A percentile compares a stretch with the other conserved stretches of the same genome.
These are phyloP conservation scores for Cercospora berteroae DNA, from an alignment of 2,329 filamentous ascomycete species.

Conservation along the genomic window DNA sequence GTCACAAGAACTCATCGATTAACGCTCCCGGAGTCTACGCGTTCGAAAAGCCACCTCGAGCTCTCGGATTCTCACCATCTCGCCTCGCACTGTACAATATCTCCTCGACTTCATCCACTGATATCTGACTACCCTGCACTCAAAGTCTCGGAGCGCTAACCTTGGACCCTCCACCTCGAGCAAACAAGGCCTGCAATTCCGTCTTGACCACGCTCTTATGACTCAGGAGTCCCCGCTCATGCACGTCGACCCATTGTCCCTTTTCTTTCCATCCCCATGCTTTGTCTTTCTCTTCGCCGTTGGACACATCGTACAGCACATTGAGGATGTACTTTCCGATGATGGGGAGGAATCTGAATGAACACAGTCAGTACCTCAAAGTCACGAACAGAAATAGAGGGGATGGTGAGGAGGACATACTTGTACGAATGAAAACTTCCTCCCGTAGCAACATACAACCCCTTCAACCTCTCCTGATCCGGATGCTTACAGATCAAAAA, in stretches of 20 bases:
- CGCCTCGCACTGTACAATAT: too few species aligned
- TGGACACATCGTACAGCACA: constrained; percentile 37
- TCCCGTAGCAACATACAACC: constrained; percentile 60
- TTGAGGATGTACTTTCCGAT: constrained; percentile 60
- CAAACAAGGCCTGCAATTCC: constrained; percentile 19
- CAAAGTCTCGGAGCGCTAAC: constrained; percentile 6
- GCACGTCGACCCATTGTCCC: constrained; percentile 22
- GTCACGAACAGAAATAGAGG: too few species aligned
- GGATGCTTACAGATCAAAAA: constrained; percentile 58
- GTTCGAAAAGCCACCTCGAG: too few species aligned
- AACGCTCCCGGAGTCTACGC: too few species aligned
- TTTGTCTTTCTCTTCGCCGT: constrained; percentile 39
- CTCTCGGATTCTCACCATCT: too few species aligned
- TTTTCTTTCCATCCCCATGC: constrained; percentile 27
- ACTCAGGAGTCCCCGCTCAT: constrained; percentile 21
- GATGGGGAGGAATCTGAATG: constrained; percentile 55
- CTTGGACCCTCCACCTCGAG: background rate
- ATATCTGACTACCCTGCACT: too few species aligned
- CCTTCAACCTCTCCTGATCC: constrained; percentile 46
- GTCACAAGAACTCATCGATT: too few species aligned
- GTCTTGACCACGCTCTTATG: constrained; percentile 21
- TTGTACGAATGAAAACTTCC: constrained; percentile 59
- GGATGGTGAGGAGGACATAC: constrained; percentile 16
- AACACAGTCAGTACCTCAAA: too few species aligned
- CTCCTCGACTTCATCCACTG: too few species aligned